Conservation (phyloP, 495 filamentous ascomycete species). For the Neurospora sp. region DNA sequence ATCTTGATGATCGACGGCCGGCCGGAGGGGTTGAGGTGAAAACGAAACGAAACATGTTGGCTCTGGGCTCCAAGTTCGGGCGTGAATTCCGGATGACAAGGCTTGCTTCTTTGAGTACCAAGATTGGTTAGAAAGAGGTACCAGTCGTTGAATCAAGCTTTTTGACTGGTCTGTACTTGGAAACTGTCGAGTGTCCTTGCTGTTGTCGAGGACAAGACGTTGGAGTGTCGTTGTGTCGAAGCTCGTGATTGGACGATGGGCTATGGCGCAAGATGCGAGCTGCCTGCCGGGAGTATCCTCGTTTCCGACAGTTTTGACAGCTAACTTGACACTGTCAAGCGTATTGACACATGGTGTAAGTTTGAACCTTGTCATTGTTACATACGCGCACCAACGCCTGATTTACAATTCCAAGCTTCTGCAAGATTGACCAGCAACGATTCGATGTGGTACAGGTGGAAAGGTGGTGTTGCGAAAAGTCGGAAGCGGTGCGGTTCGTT, state of each 20-base stretch:
- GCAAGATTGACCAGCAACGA: background rate
- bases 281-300: background rate
- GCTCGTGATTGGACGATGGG: background rate
- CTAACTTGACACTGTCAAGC: background rate
- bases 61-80: background rate
- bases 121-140: background rate
- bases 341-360: background rate
- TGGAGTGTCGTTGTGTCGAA: background rate
- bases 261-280: background rate
- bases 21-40: background rate
- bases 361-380: background rate
- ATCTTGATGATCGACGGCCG: background rate
- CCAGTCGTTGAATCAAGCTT: background rate
- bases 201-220: background rate
- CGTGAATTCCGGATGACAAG: background rate
- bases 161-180: background rate
- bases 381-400: background rate
- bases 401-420: background rate
- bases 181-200: background rate
- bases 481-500: background rate
- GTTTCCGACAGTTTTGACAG: background rate
- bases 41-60: background rate
- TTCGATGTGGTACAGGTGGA: background rate
- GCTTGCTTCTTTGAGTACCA: background rate
- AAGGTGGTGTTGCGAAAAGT: background rate